Conservation (phyloP, 1,284 basidiomycete species). For the Trichosporon coremiiforme region DNA sequence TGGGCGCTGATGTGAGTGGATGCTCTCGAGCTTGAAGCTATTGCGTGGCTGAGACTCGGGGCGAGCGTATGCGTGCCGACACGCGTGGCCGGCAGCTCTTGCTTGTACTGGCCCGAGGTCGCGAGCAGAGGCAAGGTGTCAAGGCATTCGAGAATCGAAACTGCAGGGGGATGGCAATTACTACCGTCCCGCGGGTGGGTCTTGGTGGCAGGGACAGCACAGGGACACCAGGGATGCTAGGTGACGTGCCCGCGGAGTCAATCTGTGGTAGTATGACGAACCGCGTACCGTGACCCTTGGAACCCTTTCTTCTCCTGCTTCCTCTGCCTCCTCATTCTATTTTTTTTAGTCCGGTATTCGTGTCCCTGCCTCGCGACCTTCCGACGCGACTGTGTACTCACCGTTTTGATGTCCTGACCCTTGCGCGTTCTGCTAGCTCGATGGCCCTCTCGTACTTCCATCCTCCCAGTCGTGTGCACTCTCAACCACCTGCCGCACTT, state of each 20-base stretch:
- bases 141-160: constrained; percentile 14
- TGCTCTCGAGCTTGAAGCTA: constrained; percentile 14
- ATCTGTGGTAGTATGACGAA: constrained; percentile 7
- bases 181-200: constrained; percentile 9
- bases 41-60: background rate
- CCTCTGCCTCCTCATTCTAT: background rate
- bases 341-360: constrained; percentile 2
- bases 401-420: background rate
- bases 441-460: background rate
- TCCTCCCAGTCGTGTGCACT: background rate
- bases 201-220: constrained; percentile 5
- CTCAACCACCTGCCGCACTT: background rate
- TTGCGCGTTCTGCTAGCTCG: background rate
- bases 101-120: background rate
- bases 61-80: background rate
- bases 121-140: background rate
- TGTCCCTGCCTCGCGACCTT: background rate
- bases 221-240: background rate
- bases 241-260: constrained; percentile 1
- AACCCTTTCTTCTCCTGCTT: background rate
- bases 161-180: constrained; percentile 9
- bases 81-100: background rate
- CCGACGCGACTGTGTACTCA: constrained; percentile 2
- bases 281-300: background rate
- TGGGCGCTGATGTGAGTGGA: background rate